phyloP scores from a whole-genome alignment of 495 filamentous ascomycete genomes.

The Penicillium coprophilum region DNA sequence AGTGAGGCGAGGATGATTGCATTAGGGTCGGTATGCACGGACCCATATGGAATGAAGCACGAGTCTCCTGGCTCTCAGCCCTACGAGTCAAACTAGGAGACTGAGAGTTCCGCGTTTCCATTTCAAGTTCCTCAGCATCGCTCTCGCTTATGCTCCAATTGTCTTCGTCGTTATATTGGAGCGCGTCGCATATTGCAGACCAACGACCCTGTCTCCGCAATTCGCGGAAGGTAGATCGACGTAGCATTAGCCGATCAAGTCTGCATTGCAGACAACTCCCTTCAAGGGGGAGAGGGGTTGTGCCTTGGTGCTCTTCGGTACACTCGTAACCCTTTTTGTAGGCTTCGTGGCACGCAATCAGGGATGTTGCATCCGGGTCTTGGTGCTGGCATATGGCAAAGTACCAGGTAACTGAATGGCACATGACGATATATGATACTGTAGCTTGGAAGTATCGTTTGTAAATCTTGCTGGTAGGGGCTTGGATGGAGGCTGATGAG shows the following conservation, averaged over 20 bases:
- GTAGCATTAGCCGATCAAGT: background rate
- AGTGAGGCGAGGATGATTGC: background rate
- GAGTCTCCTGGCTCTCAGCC: background rate
- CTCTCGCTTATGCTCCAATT: background rate
- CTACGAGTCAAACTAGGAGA: background rate
- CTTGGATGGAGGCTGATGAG: background rate
- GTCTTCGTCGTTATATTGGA: background rate
- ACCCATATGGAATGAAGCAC: background rate
- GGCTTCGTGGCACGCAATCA: conserved; percentile 24
- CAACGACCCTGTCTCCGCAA: background rate
- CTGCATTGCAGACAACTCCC: conserved; percentile 2
- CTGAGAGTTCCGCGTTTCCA: background rate
- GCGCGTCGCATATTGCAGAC: background rate
- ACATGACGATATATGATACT: conserved; percentile 27
- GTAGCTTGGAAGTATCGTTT: background rate
- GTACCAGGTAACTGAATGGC: conserved; percentile 33
- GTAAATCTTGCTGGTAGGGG: background rate
- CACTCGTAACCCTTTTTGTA: conserved; percentile 27
- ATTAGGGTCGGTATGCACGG: background rate
- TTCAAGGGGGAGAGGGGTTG: background rate
- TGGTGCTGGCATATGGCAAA: conserved; percentile 29
- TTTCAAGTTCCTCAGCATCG: background rate
- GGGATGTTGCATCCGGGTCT: conserved; percentile 9
- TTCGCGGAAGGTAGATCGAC: background rate
- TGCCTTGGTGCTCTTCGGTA: background rate